Evolutionary conservation across 163 green algal genomes (phyloP), one percentile per base, ranked within the genome.

Genomic region (Dunaliella salina): DNA sequence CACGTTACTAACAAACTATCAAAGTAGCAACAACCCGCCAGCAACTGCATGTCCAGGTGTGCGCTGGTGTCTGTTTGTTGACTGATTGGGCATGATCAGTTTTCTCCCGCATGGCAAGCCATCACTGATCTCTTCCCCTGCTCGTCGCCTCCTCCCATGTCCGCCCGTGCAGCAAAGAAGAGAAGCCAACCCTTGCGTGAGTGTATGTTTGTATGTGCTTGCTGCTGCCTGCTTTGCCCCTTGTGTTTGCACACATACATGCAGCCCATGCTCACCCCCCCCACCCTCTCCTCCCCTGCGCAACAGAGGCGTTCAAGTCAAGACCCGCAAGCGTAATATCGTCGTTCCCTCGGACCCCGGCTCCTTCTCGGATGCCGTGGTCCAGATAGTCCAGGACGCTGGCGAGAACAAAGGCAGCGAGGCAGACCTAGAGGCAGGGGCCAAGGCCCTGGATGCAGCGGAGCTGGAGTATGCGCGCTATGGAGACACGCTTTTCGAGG

Each of bases 321-420:
- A 98, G 88, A 98, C 96, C 82, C 92, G 97, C 81, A 99, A 99
- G 93, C 91, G 97, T 80, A 99, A 99, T 88, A 99, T 99, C 87
- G 95, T 96, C 34, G 95, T 99, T 85, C 95, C 97, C 33, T 93
- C 96, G 72, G 97, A 99, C 86, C 97, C 97, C 29, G 92, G 91
- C 63, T 98, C 96, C 13, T 99, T 99, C 91, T 96, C 97, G 1
- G 93, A 98, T 91, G 95, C 95, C 75, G 93, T 99, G 30, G 91
- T 99, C 32, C 87, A 93, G 40, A 95, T 99, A 34, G 95, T 98
- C 81, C 87, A 94, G 75, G 95, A 98, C 88, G 91, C 89, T 11
- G 84, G 89, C 30, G 93, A 96, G 85, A 88, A 90, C 86, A 80
- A 81, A 71, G 88, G 72, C 13, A 80, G 96, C 32, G 91, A 96